Percentiles rank a stretch among this genome's conserved stretches.
These are phyloP conservation scores for Entoloma clypeatum DNA, from an alignment of 1,284 basidiomycete genomes.

Conservation along the genomic window DNA sequence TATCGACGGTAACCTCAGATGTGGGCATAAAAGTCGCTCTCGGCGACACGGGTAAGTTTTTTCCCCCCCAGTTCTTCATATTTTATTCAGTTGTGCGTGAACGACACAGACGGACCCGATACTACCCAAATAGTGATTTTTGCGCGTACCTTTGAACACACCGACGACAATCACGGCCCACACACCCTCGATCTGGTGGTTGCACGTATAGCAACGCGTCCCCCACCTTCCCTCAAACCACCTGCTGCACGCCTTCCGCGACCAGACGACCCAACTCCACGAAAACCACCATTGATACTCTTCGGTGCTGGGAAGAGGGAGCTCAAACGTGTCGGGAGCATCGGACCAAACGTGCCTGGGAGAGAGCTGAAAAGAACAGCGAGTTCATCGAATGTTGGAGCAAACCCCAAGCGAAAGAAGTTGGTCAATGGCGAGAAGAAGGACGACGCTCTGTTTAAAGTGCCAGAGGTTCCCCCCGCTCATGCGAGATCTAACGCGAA, in stretches of 20 bases:
- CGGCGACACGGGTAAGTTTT: constrained; percentile 61
- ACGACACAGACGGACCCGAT: constrained; percentile 50
- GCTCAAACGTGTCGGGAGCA: constrained; percentile 27
- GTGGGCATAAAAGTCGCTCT: constrained; percentile 63
- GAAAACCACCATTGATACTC: constrained; percentile 49
- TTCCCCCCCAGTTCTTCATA: neutral
- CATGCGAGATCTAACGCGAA: constrained; percentile 26
- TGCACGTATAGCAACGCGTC: constrained; percentile 50
- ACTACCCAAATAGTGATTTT: constrained; percentile 68
- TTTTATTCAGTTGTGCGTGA: neutral
- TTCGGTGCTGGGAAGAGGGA: constrained; percentile 21
- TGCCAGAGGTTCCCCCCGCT: constrained; percentile 40
- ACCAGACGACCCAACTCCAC: constrained; percentile 75
- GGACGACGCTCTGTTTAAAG: constrained; percentile 37
- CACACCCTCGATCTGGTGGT: constrained; percentile 47
- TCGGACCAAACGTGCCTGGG: constrained; percentile 20
- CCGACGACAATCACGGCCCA: constrained; percentile 19
- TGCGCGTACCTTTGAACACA: constrained; percentile 36
- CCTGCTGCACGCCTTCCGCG: constrained; percentile 46
- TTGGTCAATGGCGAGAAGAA: constrained; percentile 21
- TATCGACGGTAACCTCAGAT: constrained; percentile 23
- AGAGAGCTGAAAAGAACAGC: constrained; percentile 22
- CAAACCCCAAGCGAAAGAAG: constrained; percentile 30
- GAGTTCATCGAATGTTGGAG: constrained; percentile 23
- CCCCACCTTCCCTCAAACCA: constrained; percentile 36